A percentile compares a stretch with the other conserved stretches of the same genome.
Conservation (phyloP, 2,329 filamentous ascomycete species). For the Calonectria hawksworthii region DNA sequence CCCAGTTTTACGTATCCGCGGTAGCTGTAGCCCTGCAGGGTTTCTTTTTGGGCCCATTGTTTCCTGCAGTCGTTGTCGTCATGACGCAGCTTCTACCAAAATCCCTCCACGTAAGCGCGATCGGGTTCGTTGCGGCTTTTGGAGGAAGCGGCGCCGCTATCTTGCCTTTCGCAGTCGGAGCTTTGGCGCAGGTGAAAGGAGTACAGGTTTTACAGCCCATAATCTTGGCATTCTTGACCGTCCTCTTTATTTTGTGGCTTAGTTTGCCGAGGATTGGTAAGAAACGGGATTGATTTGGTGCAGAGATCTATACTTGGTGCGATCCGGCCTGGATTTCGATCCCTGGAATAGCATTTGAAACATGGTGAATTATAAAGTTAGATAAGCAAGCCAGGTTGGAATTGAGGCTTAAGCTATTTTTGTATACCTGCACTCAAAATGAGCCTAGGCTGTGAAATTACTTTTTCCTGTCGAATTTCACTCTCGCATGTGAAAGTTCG, state of each 20-base stretch:
- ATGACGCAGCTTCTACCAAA: conserved; percentile 78
- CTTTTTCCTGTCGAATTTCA: neutral
- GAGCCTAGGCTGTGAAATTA: neutral
- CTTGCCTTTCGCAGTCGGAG: conserved; percentile 76
- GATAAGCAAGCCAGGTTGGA: neutral
- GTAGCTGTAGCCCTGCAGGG: conserved; percentile 80
- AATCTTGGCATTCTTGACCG: conserved; percentile 63
- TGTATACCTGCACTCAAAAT: neutral
- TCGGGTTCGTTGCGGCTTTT: conserved; percentile 84
- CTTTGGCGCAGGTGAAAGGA: conserved; percentile 71
- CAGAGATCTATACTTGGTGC: neutral
- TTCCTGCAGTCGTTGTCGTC: conserved; percentile 79
- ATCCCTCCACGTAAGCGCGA: conserved; percentile 81
- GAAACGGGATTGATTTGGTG: conserved; percentile 51
- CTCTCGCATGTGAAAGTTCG: neutral
- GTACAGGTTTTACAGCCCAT: conserved; percentile 71
- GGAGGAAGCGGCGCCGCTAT: conserved; percentile 80
- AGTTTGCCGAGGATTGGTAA: conserved; percentile 58
- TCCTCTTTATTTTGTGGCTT: conserved; percentile 62
- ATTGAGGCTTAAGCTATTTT: neutral
- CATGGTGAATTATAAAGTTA: neutral
- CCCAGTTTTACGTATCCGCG: conserved; percentile 81
- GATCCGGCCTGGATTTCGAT: neutral
- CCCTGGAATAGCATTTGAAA: neutral
- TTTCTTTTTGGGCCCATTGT: conserved; percentile 85